These are phyloP conservation scores for Calonectria pauciramosa DNA, from an alignment of 2,329 filamentous ascomycete genomes.

Conservation along the genomic window DNA sequence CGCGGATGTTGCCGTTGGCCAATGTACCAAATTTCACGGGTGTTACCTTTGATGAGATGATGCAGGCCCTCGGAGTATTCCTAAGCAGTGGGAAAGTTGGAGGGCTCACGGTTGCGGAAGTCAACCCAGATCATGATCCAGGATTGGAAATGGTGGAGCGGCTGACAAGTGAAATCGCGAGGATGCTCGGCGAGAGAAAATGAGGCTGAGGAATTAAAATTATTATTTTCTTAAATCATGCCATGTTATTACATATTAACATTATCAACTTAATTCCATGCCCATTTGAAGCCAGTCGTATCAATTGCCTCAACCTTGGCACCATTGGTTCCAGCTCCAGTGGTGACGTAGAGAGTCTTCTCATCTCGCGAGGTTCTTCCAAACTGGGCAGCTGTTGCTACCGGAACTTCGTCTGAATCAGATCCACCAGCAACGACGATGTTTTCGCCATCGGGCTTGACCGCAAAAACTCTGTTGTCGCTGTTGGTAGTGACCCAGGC, in stretches of 20 bases:
- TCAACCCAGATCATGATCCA: constrained; percentile 40
- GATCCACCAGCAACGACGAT: constrained; percentile 1
- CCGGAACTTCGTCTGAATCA: not conserved
- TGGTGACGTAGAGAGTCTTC: not conserved
- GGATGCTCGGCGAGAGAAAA: constrained; percentile 21
- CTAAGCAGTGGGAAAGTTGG: constrained; percentile 23
- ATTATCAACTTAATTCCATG: too few species aligned
- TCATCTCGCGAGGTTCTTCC: not conserved
- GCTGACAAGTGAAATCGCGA: constrained; percentile 20
- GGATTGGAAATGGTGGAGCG: constrained; percentile 28
- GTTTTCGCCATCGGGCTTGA: not conserved
- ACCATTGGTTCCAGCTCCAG: not conserved
- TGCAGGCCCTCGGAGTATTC: constrained; percentile 30
- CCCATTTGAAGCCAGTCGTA: not conserved
- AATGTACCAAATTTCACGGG: constrained; percentile 39
- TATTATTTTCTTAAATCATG: too few species aligned
- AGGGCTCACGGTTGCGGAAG: constrained; percentile 36
- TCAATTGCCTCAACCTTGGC: constrained; percentile 10
- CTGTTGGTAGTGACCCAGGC: constrained; percentile 7
- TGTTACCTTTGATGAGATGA: constrained; percentile 37
- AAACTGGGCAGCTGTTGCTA: not conserved
- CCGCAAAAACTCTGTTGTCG: constrained; percentile 10
- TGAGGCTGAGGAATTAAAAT: not conserved
- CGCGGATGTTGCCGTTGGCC: constrained; percentile 34
- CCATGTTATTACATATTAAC: too few species aligned